Evolutionary conservation across 768 basidiomycete genomes (phyloP).

Genomic region (Tubosaeta sp.): DNA sequence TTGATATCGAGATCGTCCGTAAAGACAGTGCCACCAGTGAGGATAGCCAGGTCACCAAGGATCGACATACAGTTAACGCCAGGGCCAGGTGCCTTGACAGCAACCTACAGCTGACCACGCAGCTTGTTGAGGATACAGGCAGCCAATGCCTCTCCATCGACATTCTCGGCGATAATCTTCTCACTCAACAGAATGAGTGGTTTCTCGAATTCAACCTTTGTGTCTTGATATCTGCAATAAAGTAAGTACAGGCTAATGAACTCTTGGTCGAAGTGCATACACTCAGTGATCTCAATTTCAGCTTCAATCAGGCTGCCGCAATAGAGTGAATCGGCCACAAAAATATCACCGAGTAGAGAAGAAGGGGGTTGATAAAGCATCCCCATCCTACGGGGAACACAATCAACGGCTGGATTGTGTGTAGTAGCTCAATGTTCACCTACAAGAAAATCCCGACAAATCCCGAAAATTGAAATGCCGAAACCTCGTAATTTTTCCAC

Average conservation of each 20-base stretch:
- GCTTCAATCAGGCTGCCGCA: conserved; percentile 97
- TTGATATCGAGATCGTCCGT: conserved; percentile 96
- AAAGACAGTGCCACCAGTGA: conserved; percentile 97
- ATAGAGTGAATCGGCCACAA: no score
- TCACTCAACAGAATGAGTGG: conserved; percentile 90
- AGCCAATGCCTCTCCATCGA: conserved; percentile 96
- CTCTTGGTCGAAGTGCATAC: conserved; percentile 99
- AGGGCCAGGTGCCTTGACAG: conserved; percentile 98
- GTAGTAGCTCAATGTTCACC: no score
- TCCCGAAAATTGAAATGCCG: no score
- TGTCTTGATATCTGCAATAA: conserved; percentile 95
- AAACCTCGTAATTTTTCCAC: no score
- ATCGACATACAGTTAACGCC: conserved; percentile 99
- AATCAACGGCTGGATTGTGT: no score
- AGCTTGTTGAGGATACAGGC: conserved; percentile 99
- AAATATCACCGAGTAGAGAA: no score
- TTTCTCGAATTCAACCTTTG: conserved; percentile 97
- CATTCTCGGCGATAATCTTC: conserved; percentile 97
- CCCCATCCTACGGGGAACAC: no score
- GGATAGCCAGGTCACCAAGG: conserved; percentile 94
- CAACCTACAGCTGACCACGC: conserved; percentile 93
- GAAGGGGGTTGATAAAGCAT: no score
- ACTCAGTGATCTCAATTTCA: conserved; percentile 98
- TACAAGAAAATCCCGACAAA: no score
- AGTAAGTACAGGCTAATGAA: conserved; percentile 98